Conservation (phyloP, 176 grass and related monocot species). For the Leersia perrieri region DNA sequence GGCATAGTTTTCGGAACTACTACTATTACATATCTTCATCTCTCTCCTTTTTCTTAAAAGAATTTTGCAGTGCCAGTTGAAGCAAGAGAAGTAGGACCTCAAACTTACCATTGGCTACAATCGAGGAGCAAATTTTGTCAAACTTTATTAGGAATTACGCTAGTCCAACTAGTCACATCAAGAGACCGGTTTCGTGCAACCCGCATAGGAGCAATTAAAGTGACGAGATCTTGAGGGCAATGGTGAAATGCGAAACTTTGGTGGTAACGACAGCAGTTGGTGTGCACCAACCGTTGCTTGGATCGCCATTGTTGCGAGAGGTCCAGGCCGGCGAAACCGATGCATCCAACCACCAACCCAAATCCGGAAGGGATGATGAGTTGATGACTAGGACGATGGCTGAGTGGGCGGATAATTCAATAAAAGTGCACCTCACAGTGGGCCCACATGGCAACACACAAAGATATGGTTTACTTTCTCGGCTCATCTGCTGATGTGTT, state of each 20-base stretch:
- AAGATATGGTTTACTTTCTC: not conserved
- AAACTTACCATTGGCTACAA: not conserved
- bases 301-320: not conserved
- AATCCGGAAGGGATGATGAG: slow-evolving; percentile 25
- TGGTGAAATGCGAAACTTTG: not conserved
- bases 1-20: too few relatives aligned
- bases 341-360: not conserved
- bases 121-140: not conserved
- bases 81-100: too few relatives aligned
- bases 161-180: too few relatives aligned
- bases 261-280: not conserved
- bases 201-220: not conserved
- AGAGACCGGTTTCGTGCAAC: not conserved
- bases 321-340: not conserved
- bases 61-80: too few relatives aligned
- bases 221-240: not conserved
- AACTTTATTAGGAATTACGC: not conserved
- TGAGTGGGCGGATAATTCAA: not conserved
- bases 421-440: not conserved
- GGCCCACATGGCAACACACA: not conserved
- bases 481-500: not conserved
- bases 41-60: too few relatives aligned
- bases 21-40: too few relatives aligned
- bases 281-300: not conserved
- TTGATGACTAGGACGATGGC: slow-evolving; percentile 11